Conservation (phyloP, 2,329 filamentous ascomycete species). For the Talaromyces sp. region DNA sequence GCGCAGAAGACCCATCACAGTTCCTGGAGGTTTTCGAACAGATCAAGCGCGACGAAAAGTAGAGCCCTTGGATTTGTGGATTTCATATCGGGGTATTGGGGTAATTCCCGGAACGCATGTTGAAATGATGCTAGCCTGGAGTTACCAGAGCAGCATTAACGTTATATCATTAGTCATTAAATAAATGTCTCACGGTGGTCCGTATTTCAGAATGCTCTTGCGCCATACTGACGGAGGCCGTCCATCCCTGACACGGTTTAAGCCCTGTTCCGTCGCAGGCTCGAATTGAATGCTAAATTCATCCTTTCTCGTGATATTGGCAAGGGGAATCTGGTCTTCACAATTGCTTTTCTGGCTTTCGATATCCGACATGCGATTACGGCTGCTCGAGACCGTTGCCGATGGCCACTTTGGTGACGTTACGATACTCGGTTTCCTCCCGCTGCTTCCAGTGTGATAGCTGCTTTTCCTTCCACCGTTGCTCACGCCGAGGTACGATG, state of each 20-base stretch:
- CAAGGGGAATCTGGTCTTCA: constrained; percentile 3
- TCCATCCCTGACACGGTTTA: neutral
- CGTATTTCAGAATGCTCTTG: constrained; percentile 5
- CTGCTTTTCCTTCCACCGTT: neutral
- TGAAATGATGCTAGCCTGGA: neutral
- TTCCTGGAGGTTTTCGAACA: constrained; percentile 41
- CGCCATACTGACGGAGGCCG: constrained; percentile 5
- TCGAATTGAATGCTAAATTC: constrained; percentile 8
- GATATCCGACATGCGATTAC: neutral
- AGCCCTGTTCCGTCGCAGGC: neutral
- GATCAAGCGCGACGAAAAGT: constrained; percentile 46
- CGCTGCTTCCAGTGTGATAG: neutral
- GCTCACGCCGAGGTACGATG: neutral
- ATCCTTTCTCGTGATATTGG: constrained; percentile 5
- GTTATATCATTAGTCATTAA: neutral
- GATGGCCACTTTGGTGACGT: neutral
- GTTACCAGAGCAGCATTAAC: neutral
- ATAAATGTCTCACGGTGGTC: neutral
- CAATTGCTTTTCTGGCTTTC: constrained; percentile 8
- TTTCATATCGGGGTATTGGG: neutral
- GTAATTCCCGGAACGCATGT: neutral
- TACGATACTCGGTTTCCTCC: neutral
- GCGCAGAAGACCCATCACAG: constrained; percentile 62
- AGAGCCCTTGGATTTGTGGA: neutral
- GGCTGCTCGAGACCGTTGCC: neutral